Conservation (phyloP, 257 asterid genomes). For the Euphrasia confusa region DNA sequence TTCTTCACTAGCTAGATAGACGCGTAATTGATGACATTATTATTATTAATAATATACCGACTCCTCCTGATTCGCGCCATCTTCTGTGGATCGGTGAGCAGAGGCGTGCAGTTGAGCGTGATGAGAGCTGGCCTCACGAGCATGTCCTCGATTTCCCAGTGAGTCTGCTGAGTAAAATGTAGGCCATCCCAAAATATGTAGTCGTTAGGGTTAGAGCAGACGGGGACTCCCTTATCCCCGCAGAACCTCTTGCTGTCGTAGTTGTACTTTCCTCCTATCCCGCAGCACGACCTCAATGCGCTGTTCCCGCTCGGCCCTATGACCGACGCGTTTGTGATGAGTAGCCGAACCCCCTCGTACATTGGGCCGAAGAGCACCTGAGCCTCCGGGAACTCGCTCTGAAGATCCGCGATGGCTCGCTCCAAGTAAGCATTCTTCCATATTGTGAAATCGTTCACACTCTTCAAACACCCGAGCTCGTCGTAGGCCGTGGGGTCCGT, state of each 20-base stretch:
- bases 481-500: neutral
- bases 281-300: slow-evolving; percentile 28
- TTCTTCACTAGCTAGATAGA: too few species aligned
- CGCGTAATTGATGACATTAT: too few species aligned
- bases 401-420: neutral
- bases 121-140: neutral
- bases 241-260: slow-evolving; percentile 21
- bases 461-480: neutral
- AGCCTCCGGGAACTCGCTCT: neutral
- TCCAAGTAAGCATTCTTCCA: neutral
- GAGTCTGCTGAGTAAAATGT: slow-evolving; percentile 31
- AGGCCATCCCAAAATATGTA: slow-evolving; percentile 39
- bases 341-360: neutral
- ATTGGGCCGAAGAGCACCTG: neutral
- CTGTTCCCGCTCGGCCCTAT: neutral
- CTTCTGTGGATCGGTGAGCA: too few species aligned
- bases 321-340: neutral
- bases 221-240: slow-evolving; percentile 24
- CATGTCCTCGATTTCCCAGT: neutral
- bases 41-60: too few species aligned
- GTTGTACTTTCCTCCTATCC: slow-evolving; percentile 32
- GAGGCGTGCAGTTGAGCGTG: neutral
- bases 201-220: slow-evolving; percentile 26
- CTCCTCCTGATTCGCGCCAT: too few species aligned
- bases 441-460: neutral